Evolutionary conservation across 2,329 filamentous ascomycete genomes (phyloP), one percentile per base, ranked within the genome.

Genomic region (Penicillium sp.): DNA sequence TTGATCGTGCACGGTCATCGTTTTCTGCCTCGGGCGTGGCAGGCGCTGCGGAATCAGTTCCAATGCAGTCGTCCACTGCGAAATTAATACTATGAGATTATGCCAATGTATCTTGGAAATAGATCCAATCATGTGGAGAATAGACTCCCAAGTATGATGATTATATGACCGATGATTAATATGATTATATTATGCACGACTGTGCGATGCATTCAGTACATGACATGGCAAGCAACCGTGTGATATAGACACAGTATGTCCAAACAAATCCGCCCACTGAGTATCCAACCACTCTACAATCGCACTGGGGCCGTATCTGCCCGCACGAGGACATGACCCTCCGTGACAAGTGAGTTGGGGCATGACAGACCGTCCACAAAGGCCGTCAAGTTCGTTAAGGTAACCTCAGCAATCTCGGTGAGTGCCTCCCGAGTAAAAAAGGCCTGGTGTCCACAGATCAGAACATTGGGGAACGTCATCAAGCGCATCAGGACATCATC

Each of bases 401-500:
- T 88, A 52, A 78, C 82, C 46, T 82, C 79, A 1, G 86, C 81
- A 64, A 89, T 90, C 72, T 88, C 85, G 8, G 76, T 75, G 49
- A 90, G 73, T 1, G 87, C 87, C 73, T 89, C 86, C 33, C 82
- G 75, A 5, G 87, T 89, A 65, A 90, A 87, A 74, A 89, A 90
- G 1, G 84, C 87, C 75, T 89, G 87, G 64, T 90, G 87, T 0
- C 87, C 86, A 61, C 82, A 87, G 57, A 90, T 75, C 45, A 90
- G 70, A 3, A 88, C 87, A 60, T 89, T 89, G 57, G 82, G 87
- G 65, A 89, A 89, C 0, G 86, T 88, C 73, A 87, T 84, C 60
- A 90, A 72, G 5, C 87, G 81, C 81, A 86, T 87, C 45, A 90
- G 76, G 55, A 82, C 78, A 64, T 89, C 86, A 66, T 90, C 87